Base-by-base conservation (phyloP, 2,329 filamentous ascomycete species). In the Xenosphaeropsis pyriputrescens region DNA sequence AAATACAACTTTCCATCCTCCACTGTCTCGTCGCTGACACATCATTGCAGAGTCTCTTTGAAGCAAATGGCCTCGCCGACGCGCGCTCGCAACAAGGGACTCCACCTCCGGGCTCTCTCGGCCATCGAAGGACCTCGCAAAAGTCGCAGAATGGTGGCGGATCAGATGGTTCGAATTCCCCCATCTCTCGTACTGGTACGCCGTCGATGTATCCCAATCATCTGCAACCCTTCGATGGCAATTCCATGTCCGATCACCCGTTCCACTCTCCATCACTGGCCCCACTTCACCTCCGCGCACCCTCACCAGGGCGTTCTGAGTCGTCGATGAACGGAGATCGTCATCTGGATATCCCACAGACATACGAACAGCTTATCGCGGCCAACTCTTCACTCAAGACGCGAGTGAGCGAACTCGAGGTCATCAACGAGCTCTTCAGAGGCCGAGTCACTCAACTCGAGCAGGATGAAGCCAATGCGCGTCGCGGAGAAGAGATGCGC, bases 321-420 rank as follows among this genome's bases (percentile, higher is more conserved):
- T 60, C 57, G 11, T 53, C 57, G 29, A 44, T 70, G 41, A 71
- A 75, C 44, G 64, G 62, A 36, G 61, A 70, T 42, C 77, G 79
- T 35, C 69, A 76, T 45, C 64, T 78, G 39, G 83, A 88, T 41
- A 66, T 74, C 4, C 75, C 82, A 1, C 80, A 85, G 53, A 80
- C 79, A 3, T 85, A 85, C 56, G 84, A 94, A 53, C 78, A 83
- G 43, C 70, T 93, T 17, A 65, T 85, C 37, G 79, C 80, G 2
- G 74, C 79, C 43, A 94, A 93, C 57, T 83, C 83, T 5, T 80
- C 78, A 36, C 68, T 96, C n/a, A 93, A 93, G 62, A 98, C 91
- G 1, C 79, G 91, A 32, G 89, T 98, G 26, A 91, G 80, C 49
- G 91, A 98, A 58, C 70, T 98, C 17, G 91, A 98, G 56, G 73